Base-by-base conservation (phyloP, 768 basidiomycete species). In the Boletus patriciae region DNA sequence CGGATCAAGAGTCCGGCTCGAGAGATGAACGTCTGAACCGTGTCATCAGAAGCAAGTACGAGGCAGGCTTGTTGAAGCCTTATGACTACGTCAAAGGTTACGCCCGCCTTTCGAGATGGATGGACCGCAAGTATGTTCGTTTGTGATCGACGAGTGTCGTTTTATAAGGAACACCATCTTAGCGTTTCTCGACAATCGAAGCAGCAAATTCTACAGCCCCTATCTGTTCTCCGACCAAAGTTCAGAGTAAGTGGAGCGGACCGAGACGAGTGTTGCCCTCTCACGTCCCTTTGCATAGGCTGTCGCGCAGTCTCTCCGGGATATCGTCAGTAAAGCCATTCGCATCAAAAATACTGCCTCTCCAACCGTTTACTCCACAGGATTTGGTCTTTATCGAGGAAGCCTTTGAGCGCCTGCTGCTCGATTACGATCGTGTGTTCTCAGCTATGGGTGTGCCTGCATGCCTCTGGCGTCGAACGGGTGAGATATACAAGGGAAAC, bases 401-500 rank as follows among this genome's bases (percentile, higher is more conserved):
- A 74, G 94, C 91, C 0, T 98, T 98, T 66, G 96, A 99, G 70
- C 88, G 95, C 1, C 80, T 98, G 58, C 78, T 99, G 55, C 83
- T 98, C 21, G 94, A 97, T 68, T 98, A 98, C 61, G 96, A 98
- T 70, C 88, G 94, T 23, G 93, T 91, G 15, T 92, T 93, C 73
- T 87, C 88, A 50, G 94, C 92, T 0, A 98, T 99, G 88, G 94
- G 93, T 34, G 94, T 98, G 4, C 96, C 96, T 0, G 94, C 94
- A 0, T 99, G 96, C 62, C 80, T 98, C 7, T 98, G 96, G 96
- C 80, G 95, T 27, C 79, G 96, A 46, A 99, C 96, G 3, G 96
- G 96, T 34, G 95, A 98, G 76, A 98, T 98, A 60, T 98, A 98
- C 79, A 98, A 98, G 72, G 95, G 90, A 43, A 99, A 99, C 69